A percentile compares a stretch with the other conserved stretches of the same genome.
phyloP scores from a whole-genome alignment of 1,284 basidiomycete species.

The Coniferiporia weirii region DNA sequence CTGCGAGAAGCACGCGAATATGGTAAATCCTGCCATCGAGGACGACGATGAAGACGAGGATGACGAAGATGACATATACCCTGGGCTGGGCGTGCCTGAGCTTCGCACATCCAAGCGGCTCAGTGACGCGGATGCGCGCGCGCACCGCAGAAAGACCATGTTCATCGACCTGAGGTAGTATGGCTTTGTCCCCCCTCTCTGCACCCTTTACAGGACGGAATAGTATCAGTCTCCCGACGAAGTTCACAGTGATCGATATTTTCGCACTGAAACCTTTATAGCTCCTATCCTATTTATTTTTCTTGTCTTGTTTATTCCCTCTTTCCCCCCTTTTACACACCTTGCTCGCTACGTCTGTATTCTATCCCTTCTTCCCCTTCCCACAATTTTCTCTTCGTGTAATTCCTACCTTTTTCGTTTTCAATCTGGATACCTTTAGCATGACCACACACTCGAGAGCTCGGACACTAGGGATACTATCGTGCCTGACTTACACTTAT shows the following conservation, averaged over 20 bases:
- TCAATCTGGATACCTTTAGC: not conserved
- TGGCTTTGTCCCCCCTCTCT: not conserved
- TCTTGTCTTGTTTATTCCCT: not conserved
- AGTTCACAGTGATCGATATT: not conserved
- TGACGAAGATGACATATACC: not conserved
- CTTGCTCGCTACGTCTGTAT: not conserved
- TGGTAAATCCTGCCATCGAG: constrained; percentile 6
- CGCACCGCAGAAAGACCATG: constrained; percentile 15
- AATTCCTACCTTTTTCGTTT: not conserved
- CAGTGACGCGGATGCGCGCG: constrained; percentile 14
- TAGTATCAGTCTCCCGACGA: not conserved
- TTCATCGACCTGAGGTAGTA: constrained; percentile 16
- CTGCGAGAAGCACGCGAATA: constrained; percentile 69
- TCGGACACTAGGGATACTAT: not conserved
- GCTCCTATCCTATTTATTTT: not conserved
- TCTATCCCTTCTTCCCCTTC: not conserved
- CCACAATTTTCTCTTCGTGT: not conserved
- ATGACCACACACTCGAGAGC: not conserved
- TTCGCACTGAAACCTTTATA: not conserved
- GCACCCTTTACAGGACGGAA: not conserved
- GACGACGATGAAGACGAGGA: constrained; percentile 10
- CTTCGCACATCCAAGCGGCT: not conserved
- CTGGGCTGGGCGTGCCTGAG: constrained; percentile 6
- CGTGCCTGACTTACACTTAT: not conserved
- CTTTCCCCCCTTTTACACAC: not conserved